Base-by-base conservation (phyloP, 2,329 filamentous ascomycete species). In the Amesomyces nigricolor region DNA sequence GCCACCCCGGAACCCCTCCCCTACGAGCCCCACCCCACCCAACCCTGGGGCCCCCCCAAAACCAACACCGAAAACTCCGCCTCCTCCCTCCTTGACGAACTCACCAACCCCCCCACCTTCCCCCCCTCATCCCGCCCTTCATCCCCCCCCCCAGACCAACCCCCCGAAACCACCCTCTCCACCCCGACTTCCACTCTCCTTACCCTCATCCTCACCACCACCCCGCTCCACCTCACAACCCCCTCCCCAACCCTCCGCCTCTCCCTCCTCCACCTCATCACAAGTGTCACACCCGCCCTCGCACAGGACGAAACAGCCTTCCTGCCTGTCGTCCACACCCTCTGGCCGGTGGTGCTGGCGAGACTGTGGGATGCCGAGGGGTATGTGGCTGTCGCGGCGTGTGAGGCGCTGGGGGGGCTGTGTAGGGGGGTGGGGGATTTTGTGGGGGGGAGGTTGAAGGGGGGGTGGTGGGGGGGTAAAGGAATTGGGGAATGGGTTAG, bases 151-250 rank as follows among this genome's bases (percentile, higher is more conserved):
- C 30, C 57, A 5, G 61, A 67, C 53, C 60, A 60, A 59, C 66
- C 26, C 64, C 71, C 22, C 58, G 65, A 63, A 61, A 67, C 70
- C 37, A 74, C 80, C 30, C 78, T 85, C n/a, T 85, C 85, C 37
- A 88, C 87, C 45, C 87, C 88, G 61, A 89, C 88, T 0, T 95
- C 95, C 69, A 78, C 78, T n/a, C 79, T 96, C 10, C 81, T 97
- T 3, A 78, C 90, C 35, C 86, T 86, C 55, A 94, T 99, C 54
- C 83, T 91, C 22, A 81, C 82, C 47, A 82, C 95, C 1, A 92
- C 91, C 5, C 91, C 96, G 66, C 86, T 96, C 67, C 94, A 96
- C 70, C 80, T 99, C 10, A 91, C 92, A 5, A 91, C 90, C 0
- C 85, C 89, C 0, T 91, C 90, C 0, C 84, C 91, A 0, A 81